Evolutionary conservation across 768 basidiomycete genomes (phyloP).

Genomic region (Favolaschia claudopus): DNA sequence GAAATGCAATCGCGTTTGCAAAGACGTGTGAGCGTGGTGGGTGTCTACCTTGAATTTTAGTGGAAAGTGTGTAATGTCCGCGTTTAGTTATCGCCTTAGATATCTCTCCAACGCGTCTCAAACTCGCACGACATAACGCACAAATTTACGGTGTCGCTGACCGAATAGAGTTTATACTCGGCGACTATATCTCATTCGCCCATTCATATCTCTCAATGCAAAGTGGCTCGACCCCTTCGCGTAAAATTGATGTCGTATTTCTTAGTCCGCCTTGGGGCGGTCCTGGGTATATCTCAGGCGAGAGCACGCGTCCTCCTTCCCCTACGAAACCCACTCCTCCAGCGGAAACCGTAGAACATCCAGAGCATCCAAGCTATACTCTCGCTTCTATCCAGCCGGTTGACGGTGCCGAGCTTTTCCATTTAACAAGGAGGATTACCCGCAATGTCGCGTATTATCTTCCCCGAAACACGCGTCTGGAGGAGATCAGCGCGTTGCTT

Average conservation of each 20-base stretch:
- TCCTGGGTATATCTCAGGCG: slow-evolving; percentile 67
- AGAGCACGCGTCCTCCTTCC: slow-evolving; percentile 26
- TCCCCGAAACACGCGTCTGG: slow-evolving; percentile 79
- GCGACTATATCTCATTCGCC: slow-evolving; percentile 86
- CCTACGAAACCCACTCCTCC: slow-evolving; percentile 18
- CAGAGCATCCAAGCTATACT: slow-evolving; percentile 53
- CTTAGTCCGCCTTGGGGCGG: slow-evolving; percentile 97
- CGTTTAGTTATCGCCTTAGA: slow-evolving; percentile 91
- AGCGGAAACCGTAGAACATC: slow-evolving; percentile 11
- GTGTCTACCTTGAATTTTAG: slow-evolving; percentile 32
- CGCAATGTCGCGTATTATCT: slow-evolving; percentile 89
- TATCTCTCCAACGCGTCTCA: slow-evolving; percentile 81
- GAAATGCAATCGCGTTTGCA: slow-evolving; percentile 97
- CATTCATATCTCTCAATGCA: slow-evolving; percentile 50
- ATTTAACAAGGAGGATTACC: slow-evolving; percentile 73
- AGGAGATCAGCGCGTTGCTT: slow-evolving; percentile 71
- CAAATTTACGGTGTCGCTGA: slow-evolving; percentile 93
- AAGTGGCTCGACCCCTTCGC: slow-evolving; percentile 32
- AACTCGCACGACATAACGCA: slow-evolving; percentile 93
- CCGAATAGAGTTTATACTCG: slow-evolving; percentile 92
- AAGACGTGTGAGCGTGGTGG: slow-evolving; percentile 93
- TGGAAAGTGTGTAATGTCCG: too few relatives aligned
- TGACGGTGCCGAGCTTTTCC: slow-evolving; percentile 84
- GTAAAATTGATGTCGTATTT: slow-evolving; percentile 88
- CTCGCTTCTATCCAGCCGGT: slow-evolving; percentile 80